These are phyloP conservation scores for Hagleromyces aurorensis DNA, from an alignment of 805 yeast species.

Conservation along the genomic window DNA sequence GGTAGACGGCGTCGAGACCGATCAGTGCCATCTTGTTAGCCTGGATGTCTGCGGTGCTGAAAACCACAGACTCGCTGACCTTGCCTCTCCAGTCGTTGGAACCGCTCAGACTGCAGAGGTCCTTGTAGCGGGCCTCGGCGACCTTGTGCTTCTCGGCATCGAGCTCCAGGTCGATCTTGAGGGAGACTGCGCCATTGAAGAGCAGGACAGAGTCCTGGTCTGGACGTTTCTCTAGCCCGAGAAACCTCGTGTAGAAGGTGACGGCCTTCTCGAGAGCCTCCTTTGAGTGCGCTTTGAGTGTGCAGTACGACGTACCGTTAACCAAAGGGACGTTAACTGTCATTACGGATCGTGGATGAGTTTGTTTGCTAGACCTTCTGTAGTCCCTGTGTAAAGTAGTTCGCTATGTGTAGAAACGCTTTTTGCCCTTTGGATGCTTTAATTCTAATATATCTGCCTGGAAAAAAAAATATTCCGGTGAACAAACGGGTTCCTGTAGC, in stretches of 20 bases:
- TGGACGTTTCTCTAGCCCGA: slow-evolving; percentile 12
- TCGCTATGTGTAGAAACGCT: too few species aligned
- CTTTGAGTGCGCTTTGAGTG: slow-evolving; percentile 43
- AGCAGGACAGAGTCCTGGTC: slow-evolving; percentile 7
- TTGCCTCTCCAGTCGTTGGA: slow-evolving; percentile 42
- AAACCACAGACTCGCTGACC: slow-evolving; percentile 32
- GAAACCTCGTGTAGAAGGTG: slow-evolving; percentile 39
- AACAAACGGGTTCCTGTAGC: too few species aligned
- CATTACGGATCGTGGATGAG: slow-evolving; percentile 7
- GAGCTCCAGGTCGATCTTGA: slow-evolving; percentile 23
- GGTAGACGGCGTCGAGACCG: slow-evolving; percentile 33
- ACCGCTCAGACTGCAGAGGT: slow-evolving; percentile 4
- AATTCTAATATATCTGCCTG: too few species aligned
- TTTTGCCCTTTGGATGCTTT: too few species aligned
- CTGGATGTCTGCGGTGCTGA: slow-evolving; percentile 24
- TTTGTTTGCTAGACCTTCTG: too few species aligned
- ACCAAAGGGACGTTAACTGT: slow-evolving; percentile 27
- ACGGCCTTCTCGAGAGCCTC: slow-evolving; percentile 41
- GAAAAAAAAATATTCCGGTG: too few species aligned
- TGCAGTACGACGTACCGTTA: slow-evolving; percentile 47
- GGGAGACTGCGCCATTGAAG: slow-evolving; percentile 19
- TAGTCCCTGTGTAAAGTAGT: too few species aligned
- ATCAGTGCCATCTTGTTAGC: slow-evolving; percentile 19
- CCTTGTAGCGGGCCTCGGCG: slow-evolving; percentile 5
- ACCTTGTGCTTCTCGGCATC: slow-evolving; percentile 9